Evolutionary conservation across 2,329 filamentous ascomycete species (phyloP), one percentile per base, ranked within the genome.

Genomic region (Phoma sp.): DNA sequence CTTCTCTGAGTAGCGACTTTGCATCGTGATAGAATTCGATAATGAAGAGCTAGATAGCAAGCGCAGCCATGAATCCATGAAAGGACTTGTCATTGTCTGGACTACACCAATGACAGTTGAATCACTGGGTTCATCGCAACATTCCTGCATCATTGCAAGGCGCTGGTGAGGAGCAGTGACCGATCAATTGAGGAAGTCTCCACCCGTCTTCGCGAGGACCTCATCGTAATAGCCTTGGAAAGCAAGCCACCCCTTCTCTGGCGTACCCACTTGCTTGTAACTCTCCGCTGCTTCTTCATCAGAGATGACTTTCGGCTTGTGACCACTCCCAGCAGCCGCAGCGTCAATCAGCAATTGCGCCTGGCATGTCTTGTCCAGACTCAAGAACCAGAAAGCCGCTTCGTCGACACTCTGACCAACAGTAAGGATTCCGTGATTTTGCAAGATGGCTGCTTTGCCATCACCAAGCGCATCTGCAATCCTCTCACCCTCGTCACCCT

Each of bases 181-280:
- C 14, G 25, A 23, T 44, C 47, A 77, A 35, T 77, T 73, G 58
- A 83, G 66, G 53, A 83, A 83, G 47, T 72, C 74, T 0, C 81
- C 81, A 37, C 76, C 75, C 1, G 79, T 82, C 71, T 78, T 82
- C 8, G 76, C 77, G 33, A 82, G 58, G n/a, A 80, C 72, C 59
- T 83, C 80, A 66, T 84, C 81, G 61, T 81, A 83, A 57, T 83
- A 82, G 9, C 77, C 76, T 60, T 83, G 81, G 52, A 83, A 83
- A 3, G 78, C 78, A 39, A 83, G 67, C 79, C 79, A 83, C 0
- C 80, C 81, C 60, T 83, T 83, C 65, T 79, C 79, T 0, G 80
- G 76, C 30, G 70, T 77, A 2, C 78, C 79, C 1, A 80, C 75
- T 49, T 76, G 74, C 57, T 69, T 64, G 50, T 74, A 78, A 29